A percentile compares a stretch with the other conserved stretches of the same genome.
Conservation (phyloP, 1,284 basidiomycete species). For the Pseudomicrostroma phylloplanum region DNA sequence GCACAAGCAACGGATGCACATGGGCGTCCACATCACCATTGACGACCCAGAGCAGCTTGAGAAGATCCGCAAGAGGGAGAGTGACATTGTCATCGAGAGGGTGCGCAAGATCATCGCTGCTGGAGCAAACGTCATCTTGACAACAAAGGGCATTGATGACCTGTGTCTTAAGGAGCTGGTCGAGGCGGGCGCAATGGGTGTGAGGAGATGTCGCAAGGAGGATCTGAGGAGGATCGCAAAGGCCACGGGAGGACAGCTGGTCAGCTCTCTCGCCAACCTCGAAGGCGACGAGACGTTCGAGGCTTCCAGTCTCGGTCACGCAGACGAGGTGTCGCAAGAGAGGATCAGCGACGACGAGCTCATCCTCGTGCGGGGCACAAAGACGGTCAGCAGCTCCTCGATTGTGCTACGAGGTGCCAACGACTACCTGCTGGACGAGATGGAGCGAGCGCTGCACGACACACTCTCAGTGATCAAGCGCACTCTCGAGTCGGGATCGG, state of each 20-base stretch:
- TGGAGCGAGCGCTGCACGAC: constrained; percentile 95
- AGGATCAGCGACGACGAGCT: constrained; percentile 97
- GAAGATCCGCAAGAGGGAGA: constrained; percentile 87
- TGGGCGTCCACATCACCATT: constrained; percentile 94
- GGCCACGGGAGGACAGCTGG: constrained; percentile 88
- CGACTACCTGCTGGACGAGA: constrained; percentile 99
- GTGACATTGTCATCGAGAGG: constrained; percentile 91
- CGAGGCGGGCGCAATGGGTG: constrained; percentile 97
- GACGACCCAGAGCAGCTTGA: constrained; percentile 96
- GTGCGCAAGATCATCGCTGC: constrained; percentile 92
- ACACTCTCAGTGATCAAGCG: constrained; percentile 92
- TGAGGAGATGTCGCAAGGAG: constrained; percentile 94
- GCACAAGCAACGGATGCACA: constrained; percentile 93
- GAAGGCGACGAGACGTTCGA: constrained; percentile 99
- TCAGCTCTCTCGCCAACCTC: constrained; percentile 88
- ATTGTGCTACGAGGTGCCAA: constrained; percentile 94
- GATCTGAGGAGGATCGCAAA: constrained; percentile 94
- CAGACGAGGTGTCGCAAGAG: constrained; percentile 95
- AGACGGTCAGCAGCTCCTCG: constrained; percentile 86
- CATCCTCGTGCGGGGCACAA: constrained; percentile 94
- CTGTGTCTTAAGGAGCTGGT: constrained; percentile 97
- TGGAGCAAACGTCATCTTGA: constrained; percentile 93
- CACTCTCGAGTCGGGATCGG: constrained; percentile 88
- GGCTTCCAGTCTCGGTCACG: constrained; percentile 75
- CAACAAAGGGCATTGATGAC: constrained; percentile 98